Percentiles rank a stretch among this genome's conserved stretches.
phyloP scores from a whole-genome alignment of 2,329 filamentous ascomycete genomes.

The Fusarium ambrosium region DNA sequence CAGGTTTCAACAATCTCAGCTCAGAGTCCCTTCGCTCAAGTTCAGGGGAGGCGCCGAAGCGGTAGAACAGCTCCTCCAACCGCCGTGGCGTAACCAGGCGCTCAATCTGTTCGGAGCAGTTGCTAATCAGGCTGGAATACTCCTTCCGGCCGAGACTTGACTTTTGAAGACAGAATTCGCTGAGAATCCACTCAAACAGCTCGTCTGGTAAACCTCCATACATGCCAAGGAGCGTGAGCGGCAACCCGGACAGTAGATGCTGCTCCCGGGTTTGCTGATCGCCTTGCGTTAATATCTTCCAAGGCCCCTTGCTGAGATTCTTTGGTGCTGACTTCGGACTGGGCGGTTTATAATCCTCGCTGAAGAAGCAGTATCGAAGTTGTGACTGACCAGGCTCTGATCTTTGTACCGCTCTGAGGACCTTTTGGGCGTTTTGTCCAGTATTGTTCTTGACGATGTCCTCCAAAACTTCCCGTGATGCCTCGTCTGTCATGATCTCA shows the following conservation, averaged over 20 bases:
- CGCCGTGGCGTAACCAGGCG: conserved; percentile 60
- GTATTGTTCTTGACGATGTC: conserved; percentile 53
- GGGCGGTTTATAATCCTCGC: conserved; percentile 48
- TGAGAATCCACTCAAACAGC: conserved; percentile 75
- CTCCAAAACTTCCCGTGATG: conserved; percentile 43
- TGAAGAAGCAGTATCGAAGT: conserved; percentile 66
- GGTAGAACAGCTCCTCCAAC: conserved; percentile 68
- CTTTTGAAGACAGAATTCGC: conserved; percentile 69
- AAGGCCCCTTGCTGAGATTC: conserved; percentile 55
- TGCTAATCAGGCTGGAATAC: conserved; percentile 69
- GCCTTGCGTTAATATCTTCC: conserved; percentile 64
- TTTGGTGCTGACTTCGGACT: conserved; percentile 47
- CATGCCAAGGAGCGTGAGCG: conserved; percentile 62
- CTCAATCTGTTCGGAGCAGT: conserved; percentile 59
- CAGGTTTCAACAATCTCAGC: conserved; percentile 39
- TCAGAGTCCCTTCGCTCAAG: conserved; percentile 50
- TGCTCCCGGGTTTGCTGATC: conserved; percentile 63
- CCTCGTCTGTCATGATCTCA: conserved; percentile 25
- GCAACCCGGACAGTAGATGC: conserved; percentile 72
- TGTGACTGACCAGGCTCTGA: conserved; percentile 56
- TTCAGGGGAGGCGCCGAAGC: conserved; percentile 68
- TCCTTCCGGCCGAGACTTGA: conserved; percentile 69
- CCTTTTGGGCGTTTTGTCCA: conserved; percentile 61
- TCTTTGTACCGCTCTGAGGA: conserved; percentile 65
- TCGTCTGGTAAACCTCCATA: conserved; percentile 68